Conservation (phyloP, 2,329 filamentous ascomycete species). For the Xylariaceae sp. region DNA sequence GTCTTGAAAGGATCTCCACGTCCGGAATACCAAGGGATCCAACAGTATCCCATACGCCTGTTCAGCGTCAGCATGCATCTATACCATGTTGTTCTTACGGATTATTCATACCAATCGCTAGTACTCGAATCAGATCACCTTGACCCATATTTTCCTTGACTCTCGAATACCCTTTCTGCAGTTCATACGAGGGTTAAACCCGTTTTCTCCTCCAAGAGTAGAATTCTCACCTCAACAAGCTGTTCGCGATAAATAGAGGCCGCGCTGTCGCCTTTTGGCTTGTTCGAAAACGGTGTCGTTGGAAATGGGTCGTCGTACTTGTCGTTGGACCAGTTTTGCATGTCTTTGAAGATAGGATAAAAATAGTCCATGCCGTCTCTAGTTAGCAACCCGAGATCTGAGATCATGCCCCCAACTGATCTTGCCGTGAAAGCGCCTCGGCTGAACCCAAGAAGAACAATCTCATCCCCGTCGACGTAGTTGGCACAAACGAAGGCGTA, state of each 20-base stretch:
- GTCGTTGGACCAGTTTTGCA: conserved; percentile 57
- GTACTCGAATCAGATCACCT: conserved; percentile 53
- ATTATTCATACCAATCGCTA: conserved; percentile 47
- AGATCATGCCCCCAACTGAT: conserved; percentile 61
- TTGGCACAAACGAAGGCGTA: conserved; percentile 68
- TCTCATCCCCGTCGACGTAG: conserved; percentile 63
- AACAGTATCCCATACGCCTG: conserved; percentile 59
- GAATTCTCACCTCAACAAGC: conserved; percentile 47
- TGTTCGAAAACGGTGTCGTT: conserved; percentile 52
- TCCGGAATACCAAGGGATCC: conserved; percentile 49
- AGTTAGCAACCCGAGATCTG: conserved; percentile 57
- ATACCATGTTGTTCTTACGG: neutral
- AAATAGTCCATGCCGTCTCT: conserved; percentile 60
- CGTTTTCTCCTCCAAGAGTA: neutral
- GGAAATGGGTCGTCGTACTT: conserved; percentile 56
- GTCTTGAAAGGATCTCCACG: conserved; percentile 45
- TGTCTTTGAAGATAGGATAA: conserved; percentile 62
- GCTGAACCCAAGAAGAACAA: conserved; percentile 63
- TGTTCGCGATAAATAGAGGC: conserved; percentile 50
- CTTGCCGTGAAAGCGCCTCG: conserved; percentile 64
- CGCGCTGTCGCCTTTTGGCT: conserved; percentile 53
- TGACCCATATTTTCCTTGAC: conserved; percentile 45
- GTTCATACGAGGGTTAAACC: conserved; percentile 10
- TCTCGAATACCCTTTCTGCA: conserved; percentile 46
- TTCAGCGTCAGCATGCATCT: conserved; percentile 19